Percentiles rank a stretch among this genome's conserved stretches.
phyloP scores from a whole-genome alignment of 169 alveolate genomes.

The Eimeria maxima region DNA sequence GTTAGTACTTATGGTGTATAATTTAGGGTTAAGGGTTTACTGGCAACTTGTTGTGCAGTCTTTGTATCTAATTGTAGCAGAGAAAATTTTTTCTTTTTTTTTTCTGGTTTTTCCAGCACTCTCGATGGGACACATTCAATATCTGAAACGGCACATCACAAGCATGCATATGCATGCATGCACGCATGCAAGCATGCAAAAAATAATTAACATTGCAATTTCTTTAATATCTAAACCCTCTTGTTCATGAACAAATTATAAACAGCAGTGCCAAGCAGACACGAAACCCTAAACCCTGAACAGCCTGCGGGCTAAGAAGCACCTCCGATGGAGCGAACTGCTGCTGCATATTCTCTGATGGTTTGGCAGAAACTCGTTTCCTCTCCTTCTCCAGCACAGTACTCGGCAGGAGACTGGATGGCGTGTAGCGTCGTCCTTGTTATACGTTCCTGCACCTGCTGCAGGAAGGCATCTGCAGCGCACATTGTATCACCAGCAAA shows the following conservation, averaged over 20 bases:
- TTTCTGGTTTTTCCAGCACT: not conserved
- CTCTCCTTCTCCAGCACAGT: conserved; percentile 9
- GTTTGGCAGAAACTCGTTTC: conserved; percentile 7
- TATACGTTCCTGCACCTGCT: not conserved
- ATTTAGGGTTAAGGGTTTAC: not conserved
- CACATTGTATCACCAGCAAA: not conserved
- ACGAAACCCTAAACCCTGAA: conserved; percentile 26
- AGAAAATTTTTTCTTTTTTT: not conserved
- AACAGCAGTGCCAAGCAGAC: no score
- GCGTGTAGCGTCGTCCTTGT: not conserved
- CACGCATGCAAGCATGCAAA: no score
- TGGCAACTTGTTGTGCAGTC: not conserved
- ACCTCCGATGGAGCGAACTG: not conserved
- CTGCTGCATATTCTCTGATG: conserved; percentile 21
- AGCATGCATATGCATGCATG: not conserved
- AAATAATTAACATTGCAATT: no score
- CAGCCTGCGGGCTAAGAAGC: not conserved
- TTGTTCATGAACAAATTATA: no score
- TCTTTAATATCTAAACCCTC: no score
- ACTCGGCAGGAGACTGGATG: not conserved
- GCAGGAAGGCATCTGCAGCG: conserved; percentile 19
- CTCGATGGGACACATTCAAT: not conserved
- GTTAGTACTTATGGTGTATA: no score
- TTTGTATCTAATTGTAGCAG: not conserved
- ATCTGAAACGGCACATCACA: not conserved